Percentiles rank a stretch among this genome's conserved stretches.
Evolutionary conservation across 352 stramenopile species (phyloP).

Genomic region (Globisporangium alternatum): DNA sequence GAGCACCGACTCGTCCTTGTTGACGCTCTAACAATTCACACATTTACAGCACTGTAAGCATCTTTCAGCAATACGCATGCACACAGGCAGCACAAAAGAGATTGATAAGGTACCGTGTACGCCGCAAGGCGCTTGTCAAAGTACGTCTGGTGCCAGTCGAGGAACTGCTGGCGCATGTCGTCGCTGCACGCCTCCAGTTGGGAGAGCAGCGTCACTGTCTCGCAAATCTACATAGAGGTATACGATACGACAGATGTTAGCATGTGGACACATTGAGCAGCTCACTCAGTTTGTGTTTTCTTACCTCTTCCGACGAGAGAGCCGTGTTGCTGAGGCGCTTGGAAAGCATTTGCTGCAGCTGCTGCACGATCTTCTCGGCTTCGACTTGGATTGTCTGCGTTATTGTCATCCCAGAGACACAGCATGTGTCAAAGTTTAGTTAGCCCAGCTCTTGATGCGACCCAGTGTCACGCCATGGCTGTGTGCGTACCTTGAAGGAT

Average conservation of each 20-base stretch:
- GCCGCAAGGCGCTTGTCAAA: constrained; percentile 52
- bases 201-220: constrained; percentile 55
- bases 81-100: background rate
- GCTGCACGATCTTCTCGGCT: constrained; percentile 81
- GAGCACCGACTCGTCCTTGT: constrained; percentile 43
- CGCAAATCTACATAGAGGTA: constrained; percentile 38
- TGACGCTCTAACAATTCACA: constrained; percentile 16
- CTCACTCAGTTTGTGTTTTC: background rate
- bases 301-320: constrained; percentile 51
- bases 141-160: constrained; percentile 79
- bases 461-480: background rate
- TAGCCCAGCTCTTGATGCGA: too few species aligned
- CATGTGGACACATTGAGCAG: background rate
- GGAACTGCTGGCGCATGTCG: constrained; percentile 80
- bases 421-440: background rate
- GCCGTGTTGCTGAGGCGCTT: constrained; percentile 46
- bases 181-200: constrained; percentile 68
- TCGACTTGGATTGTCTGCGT: constrained; percentile 81
- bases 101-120: constrained; percentile 39
- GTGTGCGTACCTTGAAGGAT: constrained; percentile 66
- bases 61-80: background rate
- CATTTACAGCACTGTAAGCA: background rate
- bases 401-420: background rate
- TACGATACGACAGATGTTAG: background rate
- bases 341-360: constrained; percentile 64